Percentiles rank a stretch among this genome's conserved stretches.
phyloP scores from a whole-genome alignment of 2,329 filamentous ascomycete genomes.

The Botryotinia calthae region DNA sequence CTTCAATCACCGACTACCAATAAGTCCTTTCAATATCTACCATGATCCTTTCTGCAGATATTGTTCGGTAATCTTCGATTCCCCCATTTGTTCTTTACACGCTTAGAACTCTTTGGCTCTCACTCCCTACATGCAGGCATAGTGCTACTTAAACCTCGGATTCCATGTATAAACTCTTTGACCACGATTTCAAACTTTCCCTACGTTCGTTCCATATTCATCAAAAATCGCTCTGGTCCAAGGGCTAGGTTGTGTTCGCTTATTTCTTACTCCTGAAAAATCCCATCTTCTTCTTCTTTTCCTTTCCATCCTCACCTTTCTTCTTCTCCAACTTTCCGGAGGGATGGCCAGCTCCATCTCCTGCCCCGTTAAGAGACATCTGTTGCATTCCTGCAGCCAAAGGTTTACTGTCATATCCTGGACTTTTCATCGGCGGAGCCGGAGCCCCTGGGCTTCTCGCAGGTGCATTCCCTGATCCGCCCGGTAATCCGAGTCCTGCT shows the following conservation, averaged over 20 bases:
- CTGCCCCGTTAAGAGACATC: conserved; percentile 16
- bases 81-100: not conserved
- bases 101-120: not conserved
- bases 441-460: conserved; percentile 14
- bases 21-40: not conserved
- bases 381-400: conserved; percentile 11
- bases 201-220: not conserved
- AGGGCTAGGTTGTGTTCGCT: not conserved
- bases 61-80: not conserved
- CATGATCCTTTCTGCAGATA: not conserved
- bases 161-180: not conserved
- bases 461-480: conserved; percentile 1
- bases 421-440: conserved; percentile 14
- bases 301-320: conserved; percentile 42
- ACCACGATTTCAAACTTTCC: not conserved
- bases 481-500: conserved; percentile 9
- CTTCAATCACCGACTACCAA: not conserved
- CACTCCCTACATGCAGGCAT: not conserved
- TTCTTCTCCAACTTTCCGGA: conserved; percentile 47
- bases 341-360: conserved; percentile 23
- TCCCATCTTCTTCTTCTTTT: conserved; percentile 59
- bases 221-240: not conserved
- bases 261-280: conserved; percentile 59
- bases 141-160: not conserved
- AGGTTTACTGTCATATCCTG: not conserved